A percentile compares a stretch with the other conserved stretches of the same genome.
These are phyloP conservation scores for Planoprotostelium fungivorum DNA, from an alignment of 78 protist species.

Conservation along the genomic window DNA sequence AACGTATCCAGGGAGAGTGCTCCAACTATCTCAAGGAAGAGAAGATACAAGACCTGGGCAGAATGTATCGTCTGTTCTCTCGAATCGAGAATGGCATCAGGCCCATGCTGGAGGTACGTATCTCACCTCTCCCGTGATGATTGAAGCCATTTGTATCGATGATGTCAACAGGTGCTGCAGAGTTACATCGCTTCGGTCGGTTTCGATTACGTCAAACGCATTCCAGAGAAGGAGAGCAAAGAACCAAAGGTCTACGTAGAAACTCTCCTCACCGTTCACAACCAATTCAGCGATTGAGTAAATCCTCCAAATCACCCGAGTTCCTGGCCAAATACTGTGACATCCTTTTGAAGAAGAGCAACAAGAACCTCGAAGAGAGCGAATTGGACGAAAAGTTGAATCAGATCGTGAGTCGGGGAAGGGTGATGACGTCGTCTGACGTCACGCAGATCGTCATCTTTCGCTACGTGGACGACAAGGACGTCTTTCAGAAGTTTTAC, in stretches of 20 bases:
- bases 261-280: conserved; percentile 62
- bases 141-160: conserved; percentile 45
- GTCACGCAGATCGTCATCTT: conserved; percentile 51
- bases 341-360: conserved; percentile 47
- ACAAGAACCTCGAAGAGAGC: conserved; percentile 34
- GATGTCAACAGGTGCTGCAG: conserved; percentile 30
- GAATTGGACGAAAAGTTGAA: conserved; percentile 67
- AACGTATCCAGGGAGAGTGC: conserved; percentile 52
- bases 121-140: too few relatives aligned
- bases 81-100: conserved; percentile 61
- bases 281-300: conserved; percentile 25
- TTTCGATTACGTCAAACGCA: neutral
- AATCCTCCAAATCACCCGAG: conserved; percentile 66
- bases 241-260: conserved; percentile 62
- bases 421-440: neutral
- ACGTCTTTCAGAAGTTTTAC: conserved; percentile 79
- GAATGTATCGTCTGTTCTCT: conserved; percentile 45
- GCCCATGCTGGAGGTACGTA: conserved; percentile 46
- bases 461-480: conserved; percentile 78
- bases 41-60: conserved; percentile 34
- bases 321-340: conserved; percentile 78
- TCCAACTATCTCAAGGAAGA: conserved; percentile 56
- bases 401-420: conserved; percentile 27
- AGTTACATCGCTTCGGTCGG: conserved; percentile 23
- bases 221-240: neutral